These are phyloP conservation scores for Clarireedia hainanense DNA, from an alignment of 2,329 filamentous ascomycete genomes.

Conservation along the genomic window DNA sequence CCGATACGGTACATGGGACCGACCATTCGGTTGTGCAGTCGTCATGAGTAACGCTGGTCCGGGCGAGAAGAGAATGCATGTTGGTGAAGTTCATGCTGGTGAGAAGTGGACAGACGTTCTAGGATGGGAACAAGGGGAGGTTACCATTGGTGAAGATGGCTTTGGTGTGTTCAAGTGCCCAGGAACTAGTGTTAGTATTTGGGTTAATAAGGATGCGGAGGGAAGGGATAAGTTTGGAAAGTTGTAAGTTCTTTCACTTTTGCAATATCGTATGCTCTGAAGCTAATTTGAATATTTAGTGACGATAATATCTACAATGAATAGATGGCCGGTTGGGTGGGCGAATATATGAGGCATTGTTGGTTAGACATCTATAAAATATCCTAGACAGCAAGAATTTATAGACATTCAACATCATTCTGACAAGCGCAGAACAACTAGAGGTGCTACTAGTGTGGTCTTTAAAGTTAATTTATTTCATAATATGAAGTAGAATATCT, in stretches of 20 bases:
- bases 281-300: neutral
- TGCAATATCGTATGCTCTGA: neutral
- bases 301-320: constrained; percentile 6
- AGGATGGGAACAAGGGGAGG: constrained; percentile 44
- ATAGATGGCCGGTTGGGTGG: neutral
- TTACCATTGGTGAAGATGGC: constrained; percentile 51
- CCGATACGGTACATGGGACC: constrained; percentile 40
- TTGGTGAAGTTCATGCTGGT: constrained; percentile 48
- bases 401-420: too few species aligned
- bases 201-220: constrained; percentile 48
- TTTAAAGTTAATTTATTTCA: too few species aligned
- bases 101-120: constrained; percentile 59
- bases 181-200: constrained; percentile 50
- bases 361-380: neutral
- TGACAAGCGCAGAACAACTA: too few species aligned
- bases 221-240: constrained; percentile 39
- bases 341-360: neutral
- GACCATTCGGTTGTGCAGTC: constrained; percentile 45
- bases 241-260: constrained; percentile 25
- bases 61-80: constrained; percentile 50
- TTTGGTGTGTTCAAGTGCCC: constrained; percentile 50
- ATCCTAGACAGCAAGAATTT: neutral
- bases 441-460: too few species aligned
- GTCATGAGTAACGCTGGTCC: constrained; percentile 46
- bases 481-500: too few species aligned